These are phyloP conservation scores for Drosera capensis DNA, from an alignment of 148 eudicot genomes.

Conservation along the genomic window DNA sequence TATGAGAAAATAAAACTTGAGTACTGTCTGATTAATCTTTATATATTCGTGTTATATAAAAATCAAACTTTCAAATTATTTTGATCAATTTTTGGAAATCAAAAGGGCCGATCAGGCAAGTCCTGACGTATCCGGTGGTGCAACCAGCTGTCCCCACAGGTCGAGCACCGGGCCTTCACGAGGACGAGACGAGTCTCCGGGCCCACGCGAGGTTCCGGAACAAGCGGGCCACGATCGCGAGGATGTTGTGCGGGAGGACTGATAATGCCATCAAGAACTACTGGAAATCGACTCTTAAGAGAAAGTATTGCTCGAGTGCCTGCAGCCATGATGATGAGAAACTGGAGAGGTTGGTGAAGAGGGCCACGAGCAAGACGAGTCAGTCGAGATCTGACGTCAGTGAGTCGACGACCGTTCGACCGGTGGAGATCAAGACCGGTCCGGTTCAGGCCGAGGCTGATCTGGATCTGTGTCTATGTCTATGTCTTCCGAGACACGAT, in stretches of 20 bases:
- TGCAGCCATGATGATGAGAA: too few species aligned
- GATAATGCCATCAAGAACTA: not conserved
- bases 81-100: too few species aligned
- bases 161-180: not conserved
- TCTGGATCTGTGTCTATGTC: slow-evolving; percentile 20
- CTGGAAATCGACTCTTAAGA: not conserved
- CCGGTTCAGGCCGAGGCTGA: not conserved
- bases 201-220: not conserved
- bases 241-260: not conserved
- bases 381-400: slow-evolving; percentile 3
- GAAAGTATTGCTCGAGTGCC: slow-evolving; percentile 1
- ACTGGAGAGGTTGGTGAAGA: slow-evolving; percentile 6
- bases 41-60: too few species aligned
- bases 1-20: too few species aligned
- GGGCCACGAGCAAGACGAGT: slow-evolving; percentile 11
- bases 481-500: slow-evolving; percentile 54
- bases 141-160: slow-evolving; percentile 2
- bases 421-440: not conserved
- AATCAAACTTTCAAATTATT: too few species aligned
- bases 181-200: not conserved
- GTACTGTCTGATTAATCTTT: too few species aligned
- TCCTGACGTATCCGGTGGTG: slow-evolving; percentile 4
- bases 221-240: not conserved
- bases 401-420: not conserved
- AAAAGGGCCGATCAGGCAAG: not conserved